phyloP scores from a whole-genome alignment of 2,329 filamentous ascomycete genomes.

The Sclerotinia nivalis region DNA sequence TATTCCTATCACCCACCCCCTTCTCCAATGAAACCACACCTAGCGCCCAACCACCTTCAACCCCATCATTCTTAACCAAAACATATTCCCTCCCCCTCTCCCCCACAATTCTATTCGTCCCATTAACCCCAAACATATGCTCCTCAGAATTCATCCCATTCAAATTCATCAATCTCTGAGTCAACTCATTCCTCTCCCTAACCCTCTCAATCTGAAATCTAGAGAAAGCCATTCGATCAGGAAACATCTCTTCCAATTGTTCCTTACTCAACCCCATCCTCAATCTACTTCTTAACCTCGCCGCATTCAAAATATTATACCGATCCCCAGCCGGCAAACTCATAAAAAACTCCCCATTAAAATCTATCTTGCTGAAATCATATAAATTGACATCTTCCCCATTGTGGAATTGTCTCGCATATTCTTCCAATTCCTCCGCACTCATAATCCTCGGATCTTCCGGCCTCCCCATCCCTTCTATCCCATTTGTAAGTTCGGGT shows the following conservation, averaged over 20 bases:
- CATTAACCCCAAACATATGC: slow-evolving; percentile 58
- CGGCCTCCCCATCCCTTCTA: slow-evolving; percentile 82
- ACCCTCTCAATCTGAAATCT: slow-evolving; percentile 95
- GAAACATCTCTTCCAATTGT: slow-evolving; percentile 94
- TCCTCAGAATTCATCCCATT: slow-evolving; percentile 84
- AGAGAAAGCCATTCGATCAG: slow-evolving; percentile 95
- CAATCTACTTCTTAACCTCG: slow-evolving; percentile 80
- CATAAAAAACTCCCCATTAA: slow-evolving; percentile 92
- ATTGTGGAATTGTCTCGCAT: slow-evolving; percentile 86
- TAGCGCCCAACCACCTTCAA: slow-evolving; percentile 92
- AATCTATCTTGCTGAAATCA: slow-evolving; percentile 98
- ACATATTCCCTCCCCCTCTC: slow-evolving; percentile 94
- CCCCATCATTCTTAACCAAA: slow-evolving; percentile 90
- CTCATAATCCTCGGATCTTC: slow-evolving; percentile 97
- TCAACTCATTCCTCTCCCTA: slow-evolving; percentile 87
- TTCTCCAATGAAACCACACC: slow-evolving; percentile 89
- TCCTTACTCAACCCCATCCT: slow-evolving; percentile 97
- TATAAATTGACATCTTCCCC: slow-evolving; percentile 91
- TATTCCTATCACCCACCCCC: slow-evolving; percentile 74
- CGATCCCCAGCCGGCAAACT: slow-evolving; percentile 86
- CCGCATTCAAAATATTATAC: slow-evolving; percentile 97
- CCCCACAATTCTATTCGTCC: slow-evolving; percentile 69
- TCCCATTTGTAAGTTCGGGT: slow-evolving; percentile 75
- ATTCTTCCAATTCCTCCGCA: slow-evolving; percentile 88
- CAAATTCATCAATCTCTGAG: slow-evolving; percentile 90